Base-by-base conservation (phyloP, 2,329 filamentous ascomycete species). In the Apiospora phragmitis region DNA sequence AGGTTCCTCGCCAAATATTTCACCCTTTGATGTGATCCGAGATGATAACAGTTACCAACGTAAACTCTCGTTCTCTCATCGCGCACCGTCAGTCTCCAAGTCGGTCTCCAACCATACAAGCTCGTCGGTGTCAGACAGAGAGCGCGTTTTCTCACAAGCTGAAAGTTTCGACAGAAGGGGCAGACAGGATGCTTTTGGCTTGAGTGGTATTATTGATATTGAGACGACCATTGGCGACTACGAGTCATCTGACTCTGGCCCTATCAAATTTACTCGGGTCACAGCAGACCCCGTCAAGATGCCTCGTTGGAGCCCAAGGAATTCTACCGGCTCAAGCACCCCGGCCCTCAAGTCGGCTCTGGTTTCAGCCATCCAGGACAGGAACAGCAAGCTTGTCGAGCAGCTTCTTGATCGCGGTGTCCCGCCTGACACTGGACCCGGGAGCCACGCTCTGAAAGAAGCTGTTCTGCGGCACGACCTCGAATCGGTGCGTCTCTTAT, bases 331-430 rank as follows among this genome's bases (percentile, higher is more conserved):
- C 7, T 77, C 81, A 4, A 84, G 86, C 42, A 81, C 82, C 0
- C 77, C 82, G 0, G 83, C 83, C 68, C 79, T 87, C 74, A 85
- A 81, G 75, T 78, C 82, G 2, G 84, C 87, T 3, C 81, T 91
- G 0, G 75, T 87, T 1, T 83, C 85, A 8, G 89, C 89, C 4
- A 83, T 91, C 16, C 85, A 87, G n/a, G 82, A 83, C 45, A 85
- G 83, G 74, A 90, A 91, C 74, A 86, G 89, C 76, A 86, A 86
- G 74, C 78, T 88, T 45, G 79, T 90, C 1, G 85, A 88, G 78
- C 86, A 90, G 75, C 81, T 91, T 8, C 82, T 91, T 4, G 87
- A 90, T 73, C 85, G 86, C 7, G 89, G 89, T 59, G 87, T 88
- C 14, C 82, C 87, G 24, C 82, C 88, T 7, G 84, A 88, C 70